Evolutionary conservation across 176 grass and related monocot genomes (phyloP).

Genomic region (Coix lacrymajobi): DNA sequence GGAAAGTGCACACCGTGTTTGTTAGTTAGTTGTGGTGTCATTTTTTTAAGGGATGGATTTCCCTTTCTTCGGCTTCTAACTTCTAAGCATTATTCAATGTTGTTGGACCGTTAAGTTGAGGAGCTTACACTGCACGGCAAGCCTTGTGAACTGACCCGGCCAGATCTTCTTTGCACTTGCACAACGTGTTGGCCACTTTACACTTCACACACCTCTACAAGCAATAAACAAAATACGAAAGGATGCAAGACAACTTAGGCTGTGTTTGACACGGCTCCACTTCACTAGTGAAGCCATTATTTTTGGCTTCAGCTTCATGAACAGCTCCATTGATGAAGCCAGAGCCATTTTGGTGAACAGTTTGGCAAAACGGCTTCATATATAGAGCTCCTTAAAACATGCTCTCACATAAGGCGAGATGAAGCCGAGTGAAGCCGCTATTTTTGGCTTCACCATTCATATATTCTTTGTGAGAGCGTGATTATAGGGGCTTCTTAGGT

Average conservation of each 20-base stretch:
- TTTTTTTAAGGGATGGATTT: background rate
- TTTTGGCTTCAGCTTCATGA: too few relatives aligned
- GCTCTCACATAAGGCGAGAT: too few relatives aligned
- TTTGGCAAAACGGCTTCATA: too few relatives aligned
- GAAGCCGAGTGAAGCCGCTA: too few relatives aligned
- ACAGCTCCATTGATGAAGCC: too few relatives aligned
- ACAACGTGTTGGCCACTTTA: background rate
- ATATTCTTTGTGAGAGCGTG: too few relatives aligned
- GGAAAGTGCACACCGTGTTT: background rate
- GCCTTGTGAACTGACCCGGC: background rate
- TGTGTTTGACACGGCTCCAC: too few relatives aligned
- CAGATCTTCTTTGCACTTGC: background rate
- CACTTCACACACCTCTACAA: background rate
- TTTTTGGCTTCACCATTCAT: too few relatives aligned
- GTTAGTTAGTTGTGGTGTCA: conserved; percentile 15
- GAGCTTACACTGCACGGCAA: background rate
- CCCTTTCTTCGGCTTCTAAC: conserved; percentile 2
- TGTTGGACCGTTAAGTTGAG: background rate
- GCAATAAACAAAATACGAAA: background rate
- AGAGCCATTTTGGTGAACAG: too few relatives aligned
- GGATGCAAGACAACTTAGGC: background rate
- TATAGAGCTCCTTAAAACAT: too few relatives aligned
- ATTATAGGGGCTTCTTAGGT: too few relatives aligned
- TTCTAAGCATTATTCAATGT: background rate
- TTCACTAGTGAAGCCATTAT: too few relatives aligned